Conservation (phyloP, 2,329 filamentous ascomycete species). For the Arthrobotrys conoides region DNA sequence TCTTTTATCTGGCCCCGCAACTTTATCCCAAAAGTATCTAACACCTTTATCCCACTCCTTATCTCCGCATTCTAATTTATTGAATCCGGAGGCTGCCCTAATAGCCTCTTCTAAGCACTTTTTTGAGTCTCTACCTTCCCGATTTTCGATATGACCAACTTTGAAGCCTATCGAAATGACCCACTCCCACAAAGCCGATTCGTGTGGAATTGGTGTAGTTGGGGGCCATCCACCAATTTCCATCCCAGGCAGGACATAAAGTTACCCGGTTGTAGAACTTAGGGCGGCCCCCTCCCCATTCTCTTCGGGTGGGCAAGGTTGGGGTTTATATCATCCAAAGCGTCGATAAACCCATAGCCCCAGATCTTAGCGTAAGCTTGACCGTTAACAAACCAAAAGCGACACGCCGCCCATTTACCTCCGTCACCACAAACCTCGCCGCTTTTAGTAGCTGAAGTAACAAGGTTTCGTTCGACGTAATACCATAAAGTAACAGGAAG, state of each 20-base stretch:
- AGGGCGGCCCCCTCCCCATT: neutral
- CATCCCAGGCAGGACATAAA: neutral
- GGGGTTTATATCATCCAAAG: slow-evolving; percentile 23
- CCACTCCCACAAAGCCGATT: slow-evolving; percentile 4
- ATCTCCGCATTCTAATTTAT: neutral
- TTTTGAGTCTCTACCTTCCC: neutral
- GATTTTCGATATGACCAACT: neutral
- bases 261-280: neutral
- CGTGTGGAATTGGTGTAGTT: slow-evolving; percentile 3
- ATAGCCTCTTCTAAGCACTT: neutral
- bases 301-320: neutral
- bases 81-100: slow-evolving; percentile 1
- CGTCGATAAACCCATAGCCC: slow-evolving; percentile 34
- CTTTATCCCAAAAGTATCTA: slow-evolving; percentile 4
- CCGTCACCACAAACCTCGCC: slow-evolving; percentile 9
- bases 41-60: slow-evolving; percentile 11
- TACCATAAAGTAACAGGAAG: slow-evolving; percentile 14
- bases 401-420: slow-evolving; percentile 12
- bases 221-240: slow-evolving; percentile 7
- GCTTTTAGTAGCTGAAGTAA: slow-evolving; percentile 7
- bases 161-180: neutral
- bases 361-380: slow-evolving; percentile 26
- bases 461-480: slow-evolving; percentile 14
- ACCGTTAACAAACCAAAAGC: neutral
- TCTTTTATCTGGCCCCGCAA: neutral